Percentiles rank a stretch among this genome's conserved stretches.
Evolutionary conservation across 371 early-diverging fungal species (phyloP).

Genomic region (Mucor indicus): DNA sequence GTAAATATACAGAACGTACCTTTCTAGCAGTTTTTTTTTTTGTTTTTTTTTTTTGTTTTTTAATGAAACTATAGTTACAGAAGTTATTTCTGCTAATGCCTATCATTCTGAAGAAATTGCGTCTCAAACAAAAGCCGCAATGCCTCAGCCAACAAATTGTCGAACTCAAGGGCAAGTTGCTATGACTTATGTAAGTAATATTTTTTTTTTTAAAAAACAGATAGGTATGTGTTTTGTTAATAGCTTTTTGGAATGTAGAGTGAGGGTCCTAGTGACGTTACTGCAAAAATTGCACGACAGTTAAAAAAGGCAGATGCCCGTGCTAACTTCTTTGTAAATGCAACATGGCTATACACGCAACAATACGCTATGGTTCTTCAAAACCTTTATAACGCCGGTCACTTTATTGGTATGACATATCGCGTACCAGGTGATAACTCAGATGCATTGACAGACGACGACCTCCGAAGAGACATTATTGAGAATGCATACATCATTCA

Average conservation of each 20-base stretch:
- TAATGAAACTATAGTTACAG: too few relatives aligned
- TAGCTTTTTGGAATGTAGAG: constrained; percentile 28
- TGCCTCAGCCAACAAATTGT: constrained; percentile 7
- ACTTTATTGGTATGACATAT: constrained; percentile 61
- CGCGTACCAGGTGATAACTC: constrained; percentile 51
- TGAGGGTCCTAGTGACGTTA: constrained; percentile 63
- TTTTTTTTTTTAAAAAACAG: not conserved
- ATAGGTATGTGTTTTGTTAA: not conserved
- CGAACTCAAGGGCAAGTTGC: constrained; percentile 55
- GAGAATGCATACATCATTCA: constrained; percentile 45
- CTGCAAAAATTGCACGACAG: constrained; percentile 52
- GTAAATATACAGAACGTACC: too few relatives aligned
- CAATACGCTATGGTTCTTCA: constrained; percentile 55
- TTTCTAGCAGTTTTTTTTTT: too few relatives aligned
- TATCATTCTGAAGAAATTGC: too few relatives aligned
- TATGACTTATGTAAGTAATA: constrained; percentile 49
- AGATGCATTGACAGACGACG: constrained; percentile 39
- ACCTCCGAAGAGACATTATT: constrained; percentile 46
- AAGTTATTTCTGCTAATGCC: too few relatives aligned
- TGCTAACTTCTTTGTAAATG: constrained; percentile 59
- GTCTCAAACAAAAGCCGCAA: not conserved
- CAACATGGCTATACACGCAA: constrained; percentile 50
- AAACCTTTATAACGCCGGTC: constrained; percentile 52
- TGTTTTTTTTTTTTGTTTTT: too few relatives aligned
- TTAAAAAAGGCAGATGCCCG: constrained; percentile 49